Conservation (phyloP, 2,329 filamentous ascomycete species). For the Hypoxylon sp. region DNA sequence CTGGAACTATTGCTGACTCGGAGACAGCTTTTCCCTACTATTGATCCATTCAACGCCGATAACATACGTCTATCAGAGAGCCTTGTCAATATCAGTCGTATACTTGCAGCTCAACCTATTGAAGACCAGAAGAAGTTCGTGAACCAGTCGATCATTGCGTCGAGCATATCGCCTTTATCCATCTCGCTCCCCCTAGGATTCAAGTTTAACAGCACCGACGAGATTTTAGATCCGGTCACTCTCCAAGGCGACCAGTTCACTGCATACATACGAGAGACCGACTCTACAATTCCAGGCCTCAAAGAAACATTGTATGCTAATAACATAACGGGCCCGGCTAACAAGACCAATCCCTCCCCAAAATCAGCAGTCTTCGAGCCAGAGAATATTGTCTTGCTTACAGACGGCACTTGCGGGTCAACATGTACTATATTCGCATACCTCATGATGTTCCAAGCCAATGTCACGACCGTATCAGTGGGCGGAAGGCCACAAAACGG, state of each 20-base stretch:
- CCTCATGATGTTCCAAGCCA: slow-evolving; percentile 58
- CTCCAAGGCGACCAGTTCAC: slow-evolving; percentile 59
- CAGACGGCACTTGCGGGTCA: slow-evolving; percentile 62
- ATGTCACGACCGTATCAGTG: slow-evolving; percentile 57
- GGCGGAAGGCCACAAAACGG: slow-evolving; percentile 55
- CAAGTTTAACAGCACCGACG: slow-evolving; percentile 42
- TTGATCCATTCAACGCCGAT: slow-evolving; percentile 57
- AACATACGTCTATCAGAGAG: slow-evolving; percentile 60
- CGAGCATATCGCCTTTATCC: slow-evolving; percentile 56
- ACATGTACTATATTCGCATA: slow-evolving; percentile 65
- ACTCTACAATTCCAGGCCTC: too few species aligned
- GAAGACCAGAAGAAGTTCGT: slow-evolving; percentile 51
- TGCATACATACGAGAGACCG: slow-evolving; percentile 41
- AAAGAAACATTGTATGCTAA: slow-evolving; percentile 38
- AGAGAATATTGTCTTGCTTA: slow-evolving; percentile 61
- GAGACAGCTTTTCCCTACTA: slow-evolving; percentile 57
- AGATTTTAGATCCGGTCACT: slow-evolving; percentile 46
- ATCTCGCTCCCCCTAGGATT: slow-evolving; percentile 54
- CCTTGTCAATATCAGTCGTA: slow-evolving; percentile 54
- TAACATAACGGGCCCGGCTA: slow-evolving; percentile 53
- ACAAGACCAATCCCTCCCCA: slow-evolving; percentile 50
- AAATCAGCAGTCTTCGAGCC: slow-evolving; percentile 59
- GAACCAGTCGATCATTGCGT: too few species aligned
- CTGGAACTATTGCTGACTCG: slow-evolving; percentile 35
- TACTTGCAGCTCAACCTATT: slow-evolving; percentile 43